These are phyloP conservation scores for Lagenaria siceraria DNA, from an alignment of 306 rosid species.

Conservation along the genomic window DNA sequence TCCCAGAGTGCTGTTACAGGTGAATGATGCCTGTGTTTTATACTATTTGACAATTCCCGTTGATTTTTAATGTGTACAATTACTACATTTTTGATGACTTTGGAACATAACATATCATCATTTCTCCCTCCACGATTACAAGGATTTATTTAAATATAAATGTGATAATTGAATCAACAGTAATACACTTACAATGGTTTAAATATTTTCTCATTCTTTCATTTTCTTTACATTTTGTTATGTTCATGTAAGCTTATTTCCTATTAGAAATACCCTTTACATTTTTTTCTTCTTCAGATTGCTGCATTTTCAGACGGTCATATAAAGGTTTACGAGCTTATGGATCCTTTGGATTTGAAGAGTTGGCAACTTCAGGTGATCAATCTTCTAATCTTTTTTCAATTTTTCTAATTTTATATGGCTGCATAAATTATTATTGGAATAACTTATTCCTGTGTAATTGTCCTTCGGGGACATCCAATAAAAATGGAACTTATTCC, in stretches of 20 bases:
- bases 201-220: not conserved
- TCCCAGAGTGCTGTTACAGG: not conserved
- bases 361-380: slow-evolving; percentile 94
- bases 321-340: slow-evolving; percentile 57
- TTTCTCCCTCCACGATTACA: not conserved
- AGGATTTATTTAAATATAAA: not conserved
- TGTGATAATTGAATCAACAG: not conserved
- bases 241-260: not conserved
- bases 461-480: too few species aligned
- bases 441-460: not conserved
- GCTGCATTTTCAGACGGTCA: slow-evolving; percentile 68
- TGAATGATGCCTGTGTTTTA: not conserved
- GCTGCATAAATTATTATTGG: not conserved
- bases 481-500: not conserved
- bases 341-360: slow-evolving; percentile 68
- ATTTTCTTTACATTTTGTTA: not conserved
- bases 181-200: not conserved
- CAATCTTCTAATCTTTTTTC: not conserved
- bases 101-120: not conserved
- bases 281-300: slow-evolving; percentile 26
- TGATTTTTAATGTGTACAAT: not conserved
- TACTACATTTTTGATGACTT: not conserved
- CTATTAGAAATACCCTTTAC: not conserved
- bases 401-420: not conserved
- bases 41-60: not conserved